A percentile compares a stretch with the other conserved stretches of the same genome.
phyloP scores from a whole-genome alignment of 441 rosid species.

The Corymbia calophylla region DNA sequence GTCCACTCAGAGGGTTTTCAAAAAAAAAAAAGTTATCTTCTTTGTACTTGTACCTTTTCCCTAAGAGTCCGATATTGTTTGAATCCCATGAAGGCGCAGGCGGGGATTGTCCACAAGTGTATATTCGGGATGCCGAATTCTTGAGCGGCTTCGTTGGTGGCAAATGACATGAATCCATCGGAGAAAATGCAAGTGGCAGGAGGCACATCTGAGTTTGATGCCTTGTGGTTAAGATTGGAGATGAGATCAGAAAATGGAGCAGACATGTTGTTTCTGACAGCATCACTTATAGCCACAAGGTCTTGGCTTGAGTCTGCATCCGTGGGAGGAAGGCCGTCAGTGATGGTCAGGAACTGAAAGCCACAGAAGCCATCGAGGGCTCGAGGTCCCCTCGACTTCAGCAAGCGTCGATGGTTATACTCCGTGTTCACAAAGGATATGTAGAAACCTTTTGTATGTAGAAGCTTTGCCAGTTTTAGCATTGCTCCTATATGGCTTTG shows the following conservation, averaged over 20 bases:
- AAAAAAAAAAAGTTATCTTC: not conserved
- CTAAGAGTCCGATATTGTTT: not conserved
- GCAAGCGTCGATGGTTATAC: not conserved
- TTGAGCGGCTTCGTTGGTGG: not conserved
- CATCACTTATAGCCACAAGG: not conserved
- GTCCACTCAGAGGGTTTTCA: not conserved
- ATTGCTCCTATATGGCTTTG: not conserved
- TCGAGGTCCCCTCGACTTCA: not conserved
- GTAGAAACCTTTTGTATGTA: not conserved
- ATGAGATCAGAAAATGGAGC: not conserved
- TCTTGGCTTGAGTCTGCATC: not conserved
- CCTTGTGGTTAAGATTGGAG: not conserved
- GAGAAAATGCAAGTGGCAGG: not conserved
- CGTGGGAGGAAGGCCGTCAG: not conserved
- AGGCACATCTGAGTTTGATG: not conserved
- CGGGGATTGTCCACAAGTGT: not conserved
- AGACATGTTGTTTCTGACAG: not conserved
- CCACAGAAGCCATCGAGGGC: not conserved
- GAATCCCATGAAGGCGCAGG: not conserved
- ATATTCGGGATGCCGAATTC: not conserved
- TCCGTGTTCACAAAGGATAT: not conserved
- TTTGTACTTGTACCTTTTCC: not conserved
- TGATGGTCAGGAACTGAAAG: not conserved
- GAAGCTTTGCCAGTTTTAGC: not conserved
- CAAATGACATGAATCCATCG: not conserved